Base-by-base conservation (phyloP, 495 filamentous ascomycete genomes). In the Podospora didyma region DNA sequence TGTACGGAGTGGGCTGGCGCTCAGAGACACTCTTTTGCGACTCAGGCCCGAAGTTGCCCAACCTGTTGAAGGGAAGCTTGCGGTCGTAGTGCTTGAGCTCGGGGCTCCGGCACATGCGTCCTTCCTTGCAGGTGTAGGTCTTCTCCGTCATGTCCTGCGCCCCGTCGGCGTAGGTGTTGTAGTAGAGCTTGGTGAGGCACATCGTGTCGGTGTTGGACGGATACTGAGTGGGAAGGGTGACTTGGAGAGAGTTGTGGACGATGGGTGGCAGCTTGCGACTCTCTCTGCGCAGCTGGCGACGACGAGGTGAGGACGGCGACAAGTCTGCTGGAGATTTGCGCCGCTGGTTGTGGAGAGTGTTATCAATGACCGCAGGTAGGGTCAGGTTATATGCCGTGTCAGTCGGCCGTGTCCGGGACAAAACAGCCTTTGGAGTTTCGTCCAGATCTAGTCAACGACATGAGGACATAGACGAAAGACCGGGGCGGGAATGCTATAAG, bases 341-440 rank as follows among this genome's bases (percentile, higher is more conserved):
- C 60, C 51, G 58, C 44, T 58, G 53, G 60, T 59, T 63, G 46
- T 63, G 55, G 16, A 72, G 31, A 21, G 67, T 57, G 60, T 60
- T 70, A 58, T 67, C 66, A 46, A 72, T 67, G 54, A 69, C 57
- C 57, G 62, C 49, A 26, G 59, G 59, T 31, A 62, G 17, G 24
- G 60, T 53, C 21, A 11, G 54, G 34, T 42, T 45, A 23, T 50
- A 34, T 21, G 44, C 39, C 57, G 48, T 61, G 62, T 76, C 71
- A 74, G 64, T 73, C 73, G 57, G 74, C 69, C 56, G 74, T 73
- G 63, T 73, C 74, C 63, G 65, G 69, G 65, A 71, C 66, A 60
- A 66, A 67, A 63, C 28, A 63, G 62, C 69, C 56, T 46, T 64
- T 67, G 58, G 60, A 53, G 59, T 62, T 60, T 68, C 56, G 62